Evolutionary conservation across 495 filamentous ascomycete species (phyloP).

Genomic region (Penicillium daleae): DNA sequence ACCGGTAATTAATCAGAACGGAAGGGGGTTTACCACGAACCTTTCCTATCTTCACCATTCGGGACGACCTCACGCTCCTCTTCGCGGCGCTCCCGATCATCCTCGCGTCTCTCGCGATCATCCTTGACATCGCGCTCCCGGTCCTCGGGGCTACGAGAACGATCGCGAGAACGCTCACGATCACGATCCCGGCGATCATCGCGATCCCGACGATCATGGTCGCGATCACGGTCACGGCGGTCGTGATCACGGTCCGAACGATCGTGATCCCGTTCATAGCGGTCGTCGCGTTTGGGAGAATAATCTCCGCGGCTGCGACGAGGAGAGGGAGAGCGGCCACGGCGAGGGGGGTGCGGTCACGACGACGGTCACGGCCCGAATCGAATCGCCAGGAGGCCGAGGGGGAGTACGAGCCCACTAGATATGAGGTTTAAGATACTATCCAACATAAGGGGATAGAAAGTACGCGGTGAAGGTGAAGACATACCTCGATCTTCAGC

Average conservation of each 20-base stretch:
- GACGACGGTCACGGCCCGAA: conserved; percentile 75
- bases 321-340: conserved; percentile 72
- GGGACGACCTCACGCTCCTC: conserved; percentile 56
- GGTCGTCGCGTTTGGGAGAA: conserved; percentile 89
- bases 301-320: conserved; percentile 80
- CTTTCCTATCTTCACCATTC: conserved; percentile 78
- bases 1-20: neutral
- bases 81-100: conserved; percentile 60
- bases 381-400: conserved; percentile 99
- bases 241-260: conserved; percentile 68
- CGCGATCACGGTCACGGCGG: conserved; percentile 66
- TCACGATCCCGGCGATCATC: conserved; percentile 64
- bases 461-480: neutral
- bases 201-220: conserved; percentile 78
- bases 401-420: conserved; percentile 99
- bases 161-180: conserved; percentile 62
- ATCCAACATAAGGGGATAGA: neutral
- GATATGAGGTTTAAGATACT: neutral
- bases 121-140: conserved; percentile 72
- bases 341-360: conserved; percentile 82
- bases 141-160: conserved; percentile 60
- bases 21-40: conserved; percentile 53
- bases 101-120: conserved; percentile 67
- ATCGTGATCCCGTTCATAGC: conserved; percentile 75
- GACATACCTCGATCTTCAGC: conserved; percentile 92